Conservation (phyloP, 257 asterid species). For the Anisodus acutangulus region DNA sequence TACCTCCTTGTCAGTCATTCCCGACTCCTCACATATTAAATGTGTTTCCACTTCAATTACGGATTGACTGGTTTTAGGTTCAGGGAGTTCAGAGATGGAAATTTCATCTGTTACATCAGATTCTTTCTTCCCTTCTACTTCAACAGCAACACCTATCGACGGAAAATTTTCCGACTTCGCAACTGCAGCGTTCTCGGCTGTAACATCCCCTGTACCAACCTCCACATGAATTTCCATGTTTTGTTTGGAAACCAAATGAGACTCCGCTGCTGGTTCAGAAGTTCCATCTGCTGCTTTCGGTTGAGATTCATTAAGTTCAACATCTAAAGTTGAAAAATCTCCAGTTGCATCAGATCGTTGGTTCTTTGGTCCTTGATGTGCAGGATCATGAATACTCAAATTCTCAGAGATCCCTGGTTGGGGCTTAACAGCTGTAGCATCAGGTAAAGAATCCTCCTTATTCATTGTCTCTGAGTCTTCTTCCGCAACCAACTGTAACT, state of each 20-base stretch:
- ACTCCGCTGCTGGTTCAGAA: not conserved
- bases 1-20: conserved; percentile 24
- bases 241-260: conserved; percentile 21
- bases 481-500: conserved; percentile 17
- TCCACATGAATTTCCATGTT: conserved; percentile 19
- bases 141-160: not conserved
- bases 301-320: conserved; percentile 20
- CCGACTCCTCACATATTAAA: not conserved
- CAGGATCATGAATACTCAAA: conserved; percentile 20
- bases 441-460: conserved; percentile 27
- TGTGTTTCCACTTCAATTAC: not conserved
- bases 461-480: conserved; percentile 13
- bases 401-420: not conserved
- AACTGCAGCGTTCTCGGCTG: conserved; percentile 1
- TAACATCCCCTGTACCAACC: not conserved
- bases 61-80: conserved; percentile 6
- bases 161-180: not conserved
- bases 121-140: conserved; percentile 15
- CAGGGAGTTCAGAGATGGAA: conserved; percentile 15
- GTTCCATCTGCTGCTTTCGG: conserved; percentile 1
- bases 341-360: not conserved
- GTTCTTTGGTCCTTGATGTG: conserved; percentile 24
- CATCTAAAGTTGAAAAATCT: not conserved
- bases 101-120: not conserved
- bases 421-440: conserved; percentile 11